These are phyloP conservation scores for Pseudofabraea citricarpa DNA, from an alignment of 2,329 filamentous ascomycete species.

Conservation along the genomic window DNA sequence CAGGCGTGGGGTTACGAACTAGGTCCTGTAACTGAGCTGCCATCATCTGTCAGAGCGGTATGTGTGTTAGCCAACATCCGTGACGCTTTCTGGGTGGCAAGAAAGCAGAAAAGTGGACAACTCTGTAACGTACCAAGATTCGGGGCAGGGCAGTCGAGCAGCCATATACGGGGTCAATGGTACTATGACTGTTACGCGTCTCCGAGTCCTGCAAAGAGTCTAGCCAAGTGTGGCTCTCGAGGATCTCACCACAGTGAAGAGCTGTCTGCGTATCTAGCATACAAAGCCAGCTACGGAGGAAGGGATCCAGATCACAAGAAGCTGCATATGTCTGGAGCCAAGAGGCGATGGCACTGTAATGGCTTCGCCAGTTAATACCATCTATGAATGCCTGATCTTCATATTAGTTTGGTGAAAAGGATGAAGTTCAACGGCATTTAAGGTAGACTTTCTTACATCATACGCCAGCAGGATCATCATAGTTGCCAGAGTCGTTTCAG, in stretches of 20 bases:
- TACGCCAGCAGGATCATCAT: neutral
- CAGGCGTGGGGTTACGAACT: too few species aligned
- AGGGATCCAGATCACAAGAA: neutral
- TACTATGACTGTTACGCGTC: neutral
- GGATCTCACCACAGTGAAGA: neutral
- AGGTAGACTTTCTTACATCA: neutral
- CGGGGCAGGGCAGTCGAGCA: neutral
- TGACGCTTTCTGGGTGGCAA: too few species aligned
- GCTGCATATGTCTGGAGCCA: neutral
- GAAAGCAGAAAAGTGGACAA: too few species aligned
- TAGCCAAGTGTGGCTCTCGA: neutral
- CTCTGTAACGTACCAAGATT: neutral
- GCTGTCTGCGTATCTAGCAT: neutral
- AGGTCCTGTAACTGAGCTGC: too few species aligned
- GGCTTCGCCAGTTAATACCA: neutral
- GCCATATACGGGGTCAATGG: neutral
- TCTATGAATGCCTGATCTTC: neutral
- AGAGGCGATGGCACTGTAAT: neutral
- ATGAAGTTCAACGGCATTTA: neutral
- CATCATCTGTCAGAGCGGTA: too few species aligned
- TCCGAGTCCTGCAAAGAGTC: neutral
- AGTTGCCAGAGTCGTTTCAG: neutral
- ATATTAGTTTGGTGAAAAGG: too few species aligned
- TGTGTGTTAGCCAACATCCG: too few species aligned
- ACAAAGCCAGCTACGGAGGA: neutral